Evolutionary conservation across 768 basidiomycete genomes (phyloP).

Genomic region (Mycena pura): DNA sequence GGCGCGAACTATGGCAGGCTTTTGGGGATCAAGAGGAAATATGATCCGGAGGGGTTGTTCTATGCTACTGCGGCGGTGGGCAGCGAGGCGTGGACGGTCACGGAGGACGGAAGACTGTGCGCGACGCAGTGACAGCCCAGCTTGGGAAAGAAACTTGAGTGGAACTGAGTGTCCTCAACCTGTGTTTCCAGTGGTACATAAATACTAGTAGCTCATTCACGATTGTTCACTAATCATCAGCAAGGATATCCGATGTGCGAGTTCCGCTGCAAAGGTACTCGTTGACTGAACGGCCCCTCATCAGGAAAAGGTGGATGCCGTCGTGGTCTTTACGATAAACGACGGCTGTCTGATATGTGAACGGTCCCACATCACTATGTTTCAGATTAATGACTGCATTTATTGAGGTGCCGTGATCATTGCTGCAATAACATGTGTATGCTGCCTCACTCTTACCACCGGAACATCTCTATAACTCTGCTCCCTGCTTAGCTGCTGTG

Average conservation of each 20-base stretch:
- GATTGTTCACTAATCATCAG: conserved; percentile 20
- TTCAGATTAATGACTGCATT: too few species aligned
- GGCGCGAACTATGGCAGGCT: conserved; percentile 8
- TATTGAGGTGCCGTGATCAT: conserved; percentile 15
- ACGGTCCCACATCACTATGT: background rate
- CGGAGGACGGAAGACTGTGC: conserved; percentile 4
- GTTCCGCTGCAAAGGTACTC: too few species aligned
- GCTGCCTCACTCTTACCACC: background rate
- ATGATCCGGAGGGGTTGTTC: background rate
- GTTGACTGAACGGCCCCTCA: too few species aligned
- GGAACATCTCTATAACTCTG: too few species aligned
- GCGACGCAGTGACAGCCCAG: too few species aligned
- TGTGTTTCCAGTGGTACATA: conserved; percentile 20
- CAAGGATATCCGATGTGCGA: conserved; percentile 17
- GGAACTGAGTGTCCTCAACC: too few species aligned
- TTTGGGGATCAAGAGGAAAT: conserved; percentile 9
- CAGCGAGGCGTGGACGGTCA: background rate
- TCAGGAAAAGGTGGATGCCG: conserved; percentile 13
- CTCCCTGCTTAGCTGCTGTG: background rate
- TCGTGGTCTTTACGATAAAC: conserved; percentile 17
- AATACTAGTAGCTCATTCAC: conserved; percentile 11
- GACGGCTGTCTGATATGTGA: conserved; percentile 13
- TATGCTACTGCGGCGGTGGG: conserved; percentile 6
- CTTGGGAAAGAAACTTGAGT: too few species aligned
- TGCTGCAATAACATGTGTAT: conserved; percentile 7